Base-by-base conservation (phyloP, 2,329 filamentous ascomycete genomes). In the Fusarium mundagurra region DNA sequence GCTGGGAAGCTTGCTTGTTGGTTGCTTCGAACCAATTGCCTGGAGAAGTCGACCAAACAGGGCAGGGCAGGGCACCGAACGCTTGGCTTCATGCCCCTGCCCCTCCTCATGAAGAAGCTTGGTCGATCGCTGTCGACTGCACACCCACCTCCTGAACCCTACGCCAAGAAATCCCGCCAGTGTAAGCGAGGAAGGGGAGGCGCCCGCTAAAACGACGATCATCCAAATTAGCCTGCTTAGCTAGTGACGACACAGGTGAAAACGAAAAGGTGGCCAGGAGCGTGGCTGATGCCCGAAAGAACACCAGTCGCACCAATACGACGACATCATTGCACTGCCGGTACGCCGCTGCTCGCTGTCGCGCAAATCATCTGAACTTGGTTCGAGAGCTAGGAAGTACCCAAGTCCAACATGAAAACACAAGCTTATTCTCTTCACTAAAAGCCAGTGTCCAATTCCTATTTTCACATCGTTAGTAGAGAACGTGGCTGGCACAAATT, bases 201-300 rank as follows among this genome's bases (percentile, higher is more conserved):
- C 74, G 77, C 73, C 76, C 74, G 77, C 77, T 79, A 79, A 75
- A 67, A 70, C 77, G 77, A 72, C 76, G 77, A 79, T 79, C 77
- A 78, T 77, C 34, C 70, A 73, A 71, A 76, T 77, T 79, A 79
- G 77, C 76, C 74, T 76, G 73, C 71, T 75, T 70, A 64, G 60
- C 69, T 62, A 69, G 58, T 77, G 68, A 77, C 70, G 72, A 73
- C 59, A 74, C 64, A 66, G 55, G 59, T 66, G 64, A 70, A 63
- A 45, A 64, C 50, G 36, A 66, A 70, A 62, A 65, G 59, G 69
- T 69, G 48, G 57, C 64, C 47, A 45, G 60, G 65, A 68, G 62
- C 61, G 54, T 75, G 69, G 68, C 74, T 64, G 61, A 60, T 66
- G 54, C 67, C 69, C 71, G 72, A 75, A 63, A 63, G 72, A 75